phyloP scores from a whole-genome alignment of 352 stramenopile genomes.

The Pythium graminicola region DNA sequence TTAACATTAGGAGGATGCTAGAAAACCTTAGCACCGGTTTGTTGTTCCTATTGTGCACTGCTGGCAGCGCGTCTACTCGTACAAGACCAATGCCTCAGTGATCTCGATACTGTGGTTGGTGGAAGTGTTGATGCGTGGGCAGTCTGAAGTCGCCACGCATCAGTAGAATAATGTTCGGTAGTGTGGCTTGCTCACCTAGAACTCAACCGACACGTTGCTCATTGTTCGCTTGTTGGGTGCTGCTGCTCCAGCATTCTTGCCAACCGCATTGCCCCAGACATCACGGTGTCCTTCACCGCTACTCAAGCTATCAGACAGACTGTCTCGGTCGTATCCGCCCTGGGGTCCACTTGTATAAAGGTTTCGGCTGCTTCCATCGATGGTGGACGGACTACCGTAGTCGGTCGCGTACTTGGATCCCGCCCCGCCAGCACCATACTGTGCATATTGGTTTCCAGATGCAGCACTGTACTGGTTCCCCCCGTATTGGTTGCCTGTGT shows the following conservation, averaged over 20 bases:
- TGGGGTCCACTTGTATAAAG: slow-evolving; percentile 13
- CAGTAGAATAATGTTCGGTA: slow-evolving; percentile 6
- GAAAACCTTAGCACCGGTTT: background rate
- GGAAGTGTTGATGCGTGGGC: no score
- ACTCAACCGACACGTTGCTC: slow-evolving; percentile 25
- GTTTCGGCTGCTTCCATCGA: slow-evolving; percentile 24
- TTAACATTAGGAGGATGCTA: slow-evolving; percentile 2
- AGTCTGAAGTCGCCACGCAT: no score
- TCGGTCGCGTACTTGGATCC: slow-evolving; percentile 22
- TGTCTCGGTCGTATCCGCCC: slow-evolving; percentile 6
- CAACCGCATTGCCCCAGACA: slow-evolving; percentile 18
- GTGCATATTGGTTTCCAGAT: slow-evolving; percentile 12
- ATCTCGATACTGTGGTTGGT: background rate
- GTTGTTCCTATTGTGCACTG: slow-evolving; percentile 2
- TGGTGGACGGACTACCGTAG: slow-evolving; percentile 45
- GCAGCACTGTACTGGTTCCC: slow-evolving; percentile 8
- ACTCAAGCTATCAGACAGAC: slow-evolving; percentile 7
- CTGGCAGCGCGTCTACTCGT: background rate
- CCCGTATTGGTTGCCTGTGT: slow-evolving; percentile 23
- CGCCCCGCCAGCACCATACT: slow-evolving; percentile 1
- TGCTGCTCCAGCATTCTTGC: no score
- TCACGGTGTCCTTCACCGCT: slow-evolving; percentile 19
- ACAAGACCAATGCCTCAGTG: background rate
- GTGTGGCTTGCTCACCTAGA: slow-evolving; percentile 7
- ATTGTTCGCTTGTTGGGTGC: slow-evolving; percentile 18